Conservation (phyloP, 805 yeast species). For the Saturnispora diversa region DNA sequence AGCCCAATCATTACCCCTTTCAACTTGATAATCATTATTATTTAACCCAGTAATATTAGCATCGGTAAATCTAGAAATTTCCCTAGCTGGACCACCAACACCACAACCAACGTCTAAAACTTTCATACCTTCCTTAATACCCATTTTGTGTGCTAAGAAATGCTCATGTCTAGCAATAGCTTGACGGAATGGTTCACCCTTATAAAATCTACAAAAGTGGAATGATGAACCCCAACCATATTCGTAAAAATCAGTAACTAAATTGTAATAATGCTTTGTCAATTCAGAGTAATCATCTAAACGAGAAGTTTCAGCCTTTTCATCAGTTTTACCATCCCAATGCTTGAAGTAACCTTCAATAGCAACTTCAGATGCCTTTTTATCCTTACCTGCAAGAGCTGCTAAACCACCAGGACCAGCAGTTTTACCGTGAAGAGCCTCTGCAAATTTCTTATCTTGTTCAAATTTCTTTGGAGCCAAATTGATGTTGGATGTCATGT, state of each 20-base stretch:
- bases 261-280: constrained; percentile 92
- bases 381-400: constrained; percentile 72
- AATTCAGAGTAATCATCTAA: constrained; percentile 79
- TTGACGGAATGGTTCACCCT: constrained; percentile 88
- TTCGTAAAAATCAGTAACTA: constrained; percentile 96
- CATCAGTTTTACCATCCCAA: constrained; percentile 88
- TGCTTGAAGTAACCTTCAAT: constrained; percentile 87
- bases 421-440: constrained; percentile 77
- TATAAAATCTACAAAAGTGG: constrained; percentile 92
- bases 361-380: constrained; percentile 74
- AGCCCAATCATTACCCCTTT: constrained; percentile 81
- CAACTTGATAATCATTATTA: constrained; percentile 95
- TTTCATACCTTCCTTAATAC: constrained; percentile 66
- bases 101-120: constrained; percentile 99
- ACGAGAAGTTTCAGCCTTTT: constrained; percentile 63
- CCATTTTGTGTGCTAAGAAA: constrained; percentile 81
- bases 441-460: constrained; percentile 66
- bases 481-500: constrained; percentile 18
- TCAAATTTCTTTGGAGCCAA: constrained; percentile 49
- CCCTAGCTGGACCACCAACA: constrained; percentile 99
- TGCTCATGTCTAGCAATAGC: constrained; percentile 98
- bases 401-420: constrained; percentile 60
- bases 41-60: constrained; percentile 83
- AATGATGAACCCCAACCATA: constrained; percentile 99
- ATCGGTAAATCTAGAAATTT: constrained; percentile 85